Percentiles rank a stretch among this genome's conserved stretches.
Evolutionary conservation across 495 filamentous ascomycete species (phyloP).

Genomic region (Alectoria sarmentosa): DNA sequence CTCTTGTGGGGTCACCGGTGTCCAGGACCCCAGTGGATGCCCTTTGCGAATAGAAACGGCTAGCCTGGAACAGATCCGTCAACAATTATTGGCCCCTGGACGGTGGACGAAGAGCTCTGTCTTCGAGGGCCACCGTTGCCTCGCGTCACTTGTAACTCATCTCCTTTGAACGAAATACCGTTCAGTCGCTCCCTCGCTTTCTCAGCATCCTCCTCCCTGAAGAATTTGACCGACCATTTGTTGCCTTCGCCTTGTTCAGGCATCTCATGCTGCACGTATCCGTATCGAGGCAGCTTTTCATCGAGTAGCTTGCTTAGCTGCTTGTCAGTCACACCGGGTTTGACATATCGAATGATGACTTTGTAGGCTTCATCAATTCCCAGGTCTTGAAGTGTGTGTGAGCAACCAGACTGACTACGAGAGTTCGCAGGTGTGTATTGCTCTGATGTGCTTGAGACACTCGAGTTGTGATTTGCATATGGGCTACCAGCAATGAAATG

Average conservation of each 20-base stretch:
- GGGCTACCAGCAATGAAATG: neutral
- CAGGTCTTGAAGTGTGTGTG: neutral
- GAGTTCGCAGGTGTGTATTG: neutral
- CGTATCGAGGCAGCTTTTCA: neutral
- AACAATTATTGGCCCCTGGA: neutral
- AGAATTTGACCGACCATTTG: neutral
- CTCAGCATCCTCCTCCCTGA: neutral
- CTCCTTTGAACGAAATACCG: neutral
- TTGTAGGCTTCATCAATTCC: neutral
- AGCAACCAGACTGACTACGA: neutral
- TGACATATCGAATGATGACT: neutral
- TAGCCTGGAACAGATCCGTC: neutral
- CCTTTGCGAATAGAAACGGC: neutral
- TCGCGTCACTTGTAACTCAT: neutral
- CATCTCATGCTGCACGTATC: conserved; percentile 3
- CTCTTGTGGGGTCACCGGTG: neutral
- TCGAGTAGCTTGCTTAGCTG: neutral
- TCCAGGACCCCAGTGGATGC: neutral
- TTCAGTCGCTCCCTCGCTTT: neutral
- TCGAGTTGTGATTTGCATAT: neutral
- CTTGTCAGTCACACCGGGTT: neutral
- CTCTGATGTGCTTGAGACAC: neutral
- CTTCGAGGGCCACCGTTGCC: neutral
- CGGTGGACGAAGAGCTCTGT: neutral
- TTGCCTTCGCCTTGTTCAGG: neutral